Conservation (phyloP, 2,329 filamentous ascomycete species). For the Penicillium sumatraense region DNA sequence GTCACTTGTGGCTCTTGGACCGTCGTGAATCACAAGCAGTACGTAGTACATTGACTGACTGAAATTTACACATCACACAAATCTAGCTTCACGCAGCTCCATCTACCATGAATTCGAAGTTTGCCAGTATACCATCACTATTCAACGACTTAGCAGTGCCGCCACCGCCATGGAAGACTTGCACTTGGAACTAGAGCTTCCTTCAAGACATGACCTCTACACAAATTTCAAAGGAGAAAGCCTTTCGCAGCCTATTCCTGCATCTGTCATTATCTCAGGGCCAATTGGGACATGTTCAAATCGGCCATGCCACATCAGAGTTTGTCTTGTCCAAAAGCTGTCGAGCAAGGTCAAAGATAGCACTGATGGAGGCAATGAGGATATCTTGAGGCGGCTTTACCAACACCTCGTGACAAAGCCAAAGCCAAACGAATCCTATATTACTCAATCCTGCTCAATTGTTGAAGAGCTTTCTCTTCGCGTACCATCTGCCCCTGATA, state of each 20-base stretch:
- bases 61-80: neutral
- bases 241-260: constrained; percentile 12
- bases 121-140: too few relatives aligned
- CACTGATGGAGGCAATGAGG: neutral
- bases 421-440: neutral
- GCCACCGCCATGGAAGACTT: constrained; percentile 1
- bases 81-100: neutral
- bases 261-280: neutral
- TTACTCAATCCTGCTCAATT: neutral
- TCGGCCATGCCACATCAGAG: neutral
- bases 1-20: neutral
- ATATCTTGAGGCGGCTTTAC: constrained; percentile 2
- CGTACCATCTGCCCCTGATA: neutral
- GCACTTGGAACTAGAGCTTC: constrained; percentile 6
- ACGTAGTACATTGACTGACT: neutral
- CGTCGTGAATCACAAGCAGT: neutral
- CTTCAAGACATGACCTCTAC: constrained; percentile 14
- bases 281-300: neutral
- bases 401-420: neutral
- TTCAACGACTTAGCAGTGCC: neutral
- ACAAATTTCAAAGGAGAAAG: constrained; percentile 16
- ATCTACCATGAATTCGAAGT: neutral
- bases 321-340: constrained; percentile 2
- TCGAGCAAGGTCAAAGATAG: neutral
- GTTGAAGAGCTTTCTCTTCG: constrained; percentile 4